phyloP scores from a whole-genome alignment of 208 protist genomes.

The Trichomonas gallinae region DNA sequence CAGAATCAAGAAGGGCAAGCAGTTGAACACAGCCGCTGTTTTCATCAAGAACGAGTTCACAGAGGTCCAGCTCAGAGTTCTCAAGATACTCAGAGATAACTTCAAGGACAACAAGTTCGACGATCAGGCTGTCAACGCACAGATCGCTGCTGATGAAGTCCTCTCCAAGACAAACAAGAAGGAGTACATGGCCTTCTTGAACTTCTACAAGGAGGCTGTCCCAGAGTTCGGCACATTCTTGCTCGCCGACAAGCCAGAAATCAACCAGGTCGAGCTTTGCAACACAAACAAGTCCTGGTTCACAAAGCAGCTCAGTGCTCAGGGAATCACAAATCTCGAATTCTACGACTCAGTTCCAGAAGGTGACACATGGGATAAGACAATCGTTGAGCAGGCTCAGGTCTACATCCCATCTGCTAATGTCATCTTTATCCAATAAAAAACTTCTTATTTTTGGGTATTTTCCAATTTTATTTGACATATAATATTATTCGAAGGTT shows the following conservation, averaged over 20 bases:
- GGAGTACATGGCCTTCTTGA: not conserved
- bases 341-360: not conserved
- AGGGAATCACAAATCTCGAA: not conserved
- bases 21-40: not conserved
- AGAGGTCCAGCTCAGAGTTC: not conserved
- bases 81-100: not conserved
- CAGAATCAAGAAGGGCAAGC: not conserved
- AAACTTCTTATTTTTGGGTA: no score
- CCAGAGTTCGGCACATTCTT: conserved; percentile 6
- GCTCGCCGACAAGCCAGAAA: not conserved
- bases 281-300: not conserved
- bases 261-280: not conserved
- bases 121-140: not conserved
- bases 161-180: not conserved
- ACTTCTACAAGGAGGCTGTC: not conserved
- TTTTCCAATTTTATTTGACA: no score
- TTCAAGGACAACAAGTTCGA: not conserved
- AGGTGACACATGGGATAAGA: not conserved
- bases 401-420: conserved; percentile 18
- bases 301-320: not conserved
- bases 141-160: not conserved
- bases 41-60: not conserved
- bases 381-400: not conserved
- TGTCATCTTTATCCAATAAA: not conserved
- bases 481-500: no score